Conservation (phyloP, 1,284 basidiomycete species). For the Takashimella koratensis region DNA sequence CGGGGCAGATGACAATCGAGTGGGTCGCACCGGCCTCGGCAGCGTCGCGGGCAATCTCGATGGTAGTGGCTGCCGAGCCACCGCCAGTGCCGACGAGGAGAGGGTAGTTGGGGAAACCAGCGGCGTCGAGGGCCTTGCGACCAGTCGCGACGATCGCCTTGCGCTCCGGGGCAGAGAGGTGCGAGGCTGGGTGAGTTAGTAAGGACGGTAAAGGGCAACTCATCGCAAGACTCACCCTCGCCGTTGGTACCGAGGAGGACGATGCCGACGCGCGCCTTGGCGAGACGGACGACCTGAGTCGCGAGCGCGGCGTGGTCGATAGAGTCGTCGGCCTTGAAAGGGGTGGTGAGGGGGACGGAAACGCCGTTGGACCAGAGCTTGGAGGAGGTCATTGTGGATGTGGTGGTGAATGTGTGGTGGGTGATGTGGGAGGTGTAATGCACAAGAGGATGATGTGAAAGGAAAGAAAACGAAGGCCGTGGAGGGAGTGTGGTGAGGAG, state of each 20-base stretch:
- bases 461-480: no score
- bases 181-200: slow-evolving; percentile 43
- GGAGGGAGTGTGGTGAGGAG: no score
- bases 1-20: slow-evolving; percentile 51
- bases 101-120: slow-evolving; percentile 63
- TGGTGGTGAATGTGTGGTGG: slow-evolving; percentile 4
- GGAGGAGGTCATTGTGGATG: slow-evolving; percentile 1
- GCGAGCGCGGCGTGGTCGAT: slow-evolving; percentile 48
- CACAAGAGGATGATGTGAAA: background rate
- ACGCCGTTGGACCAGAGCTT: slow-evolving; percentile 39
- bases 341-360: slow-evolving; percentile 52
- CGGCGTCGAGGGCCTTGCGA: slow-evolving; percentile 67
- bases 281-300: slow-evolving; percentile 50
- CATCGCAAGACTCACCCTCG: slow-evolving; percentile 39
- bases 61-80: slow-evolving; percentile 71
- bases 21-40: slow-evolving; percentile 73
- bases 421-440: background rate
- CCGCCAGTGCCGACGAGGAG: slow-evolving; percentile 84
- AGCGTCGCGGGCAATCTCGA: slow-evolving; percentile 71
- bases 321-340: slow-evolving; percentile 46
- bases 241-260: slow-evolving; percentile 52
- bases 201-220: background rate
- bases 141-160: slow-evolving; percentile 62
- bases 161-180: slow-evolving; percentile 68
- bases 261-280: slow-evolving; percentile 50